A percentile compares a stretch with the other conserved stretches of the same genome.
Conservation (phyloP, 306 rosid genomes). For the Biancaea sappan region DNA sequence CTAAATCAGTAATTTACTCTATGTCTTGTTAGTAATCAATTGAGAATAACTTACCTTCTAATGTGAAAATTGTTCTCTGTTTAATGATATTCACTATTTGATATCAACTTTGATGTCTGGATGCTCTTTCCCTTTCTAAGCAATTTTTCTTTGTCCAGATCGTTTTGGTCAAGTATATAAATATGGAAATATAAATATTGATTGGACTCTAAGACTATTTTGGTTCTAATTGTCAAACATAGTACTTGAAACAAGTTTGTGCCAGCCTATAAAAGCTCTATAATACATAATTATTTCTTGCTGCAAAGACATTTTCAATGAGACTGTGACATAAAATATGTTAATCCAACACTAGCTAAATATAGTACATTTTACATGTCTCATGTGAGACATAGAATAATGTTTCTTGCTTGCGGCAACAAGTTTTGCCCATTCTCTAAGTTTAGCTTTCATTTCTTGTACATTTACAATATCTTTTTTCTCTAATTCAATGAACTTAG, state of each 20-base stretch:
- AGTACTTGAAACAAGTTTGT: too few relatives aligned
- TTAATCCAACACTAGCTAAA: background rate
- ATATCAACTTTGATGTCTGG: background rate
- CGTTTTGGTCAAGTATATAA: too few relatives aligned
- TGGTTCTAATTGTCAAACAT: too few relatives aligned
- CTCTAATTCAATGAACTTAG: background rate
- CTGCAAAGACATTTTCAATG: background rate
- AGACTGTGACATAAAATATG: background rate
- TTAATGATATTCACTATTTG: background rate
- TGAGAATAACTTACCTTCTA: background rate
- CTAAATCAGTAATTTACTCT: too few relatives aligned
- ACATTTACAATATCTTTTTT: background rate
- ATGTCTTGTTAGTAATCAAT: background rate
- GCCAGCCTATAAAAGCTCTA: too few relatives aligned
- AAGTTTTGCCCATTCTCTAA: constrained; percentile 29
- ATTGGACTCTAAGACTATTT: too few relatives aligned
- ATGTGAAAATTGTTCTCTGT: background rate
- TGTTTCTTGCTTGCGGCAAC: background rate
- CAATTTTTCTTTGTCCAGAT: too few relatives aligned
- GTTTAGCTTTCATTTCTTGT: constrained; percentile 26
- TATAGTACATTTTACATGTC: background rate
- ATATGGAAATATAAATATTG: too few relatives aligned
- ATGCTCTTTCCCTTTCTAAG: background rate
- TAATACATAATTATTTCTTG: too few relatives aligned
- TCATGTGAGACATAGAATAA: constrained; percentile 4